phyloP scores from a whole-genome alignment of 495 filamentous ascomycete genomes.

The Astrothelium subdiscretum region DNA sequence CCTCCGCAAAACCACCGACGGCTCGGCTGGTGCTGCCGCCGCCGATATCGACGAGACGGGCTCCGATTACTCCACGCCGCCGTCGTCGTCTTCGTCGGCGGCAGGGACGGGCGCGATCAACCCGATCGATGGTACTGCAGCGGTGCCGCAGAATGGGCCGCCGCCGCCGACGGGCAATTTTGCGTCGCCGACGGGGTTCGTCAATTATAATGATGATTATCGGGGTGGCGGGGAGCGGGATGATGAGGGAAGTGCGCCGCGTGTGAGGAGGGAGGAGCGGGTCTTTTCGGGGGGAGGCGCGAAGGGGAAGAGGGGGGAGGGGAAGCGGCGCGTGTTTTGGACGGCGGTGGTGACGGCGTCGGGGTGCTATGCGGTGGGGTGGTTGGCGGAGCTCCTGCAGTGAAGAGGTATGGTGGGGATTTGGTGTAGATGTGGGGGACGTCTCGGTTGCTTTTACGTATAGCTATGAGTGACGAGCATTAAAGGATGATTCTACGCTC shows the following conservation, averaged over 20 bases:
- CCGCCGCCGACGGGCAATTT: constrained; percentile 13
- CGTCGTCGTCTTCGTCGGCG: background rate
- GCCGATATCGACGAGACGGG: background rate
- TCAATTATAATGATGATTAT: constrained; percentile 9
- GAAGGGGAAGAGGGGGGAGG: background rate
- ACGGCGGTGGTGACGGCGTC: background rate
- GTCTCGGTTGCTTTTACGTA: background rate
- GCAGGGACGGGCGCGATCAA: constrained; percentile 8
- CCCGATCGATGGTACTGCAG: constrained; percentile 19
- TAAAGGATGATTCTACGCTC: background rate
- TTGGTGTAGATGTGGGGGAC: background rate
- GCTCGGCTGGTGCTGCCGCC: no score
- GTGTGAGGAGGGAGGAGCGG: background rate
- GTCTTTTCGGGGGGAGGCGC: background rate
- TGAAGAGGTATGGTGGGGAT: background rate
- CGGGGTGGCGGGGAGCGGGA: background rate
- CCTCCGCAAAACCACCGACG: background rate
- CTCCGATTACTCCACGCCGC: background rate
- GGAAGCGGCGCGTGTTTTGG: background rate
- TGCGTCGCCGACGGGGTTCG: constrained; percentile 21
- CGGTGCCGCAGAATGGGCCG: background rate
- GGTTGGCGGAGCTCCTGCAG: background rate
- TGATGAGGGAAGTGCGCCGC: background rate
- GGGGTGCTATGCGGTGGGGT: background rate
- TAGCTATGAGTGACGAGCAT: background rate